Evolutionary conservation across 2,329 filamentous ascomycete species (phyloP).

Genomic region (Cytospora paraplurivora): DNA sequence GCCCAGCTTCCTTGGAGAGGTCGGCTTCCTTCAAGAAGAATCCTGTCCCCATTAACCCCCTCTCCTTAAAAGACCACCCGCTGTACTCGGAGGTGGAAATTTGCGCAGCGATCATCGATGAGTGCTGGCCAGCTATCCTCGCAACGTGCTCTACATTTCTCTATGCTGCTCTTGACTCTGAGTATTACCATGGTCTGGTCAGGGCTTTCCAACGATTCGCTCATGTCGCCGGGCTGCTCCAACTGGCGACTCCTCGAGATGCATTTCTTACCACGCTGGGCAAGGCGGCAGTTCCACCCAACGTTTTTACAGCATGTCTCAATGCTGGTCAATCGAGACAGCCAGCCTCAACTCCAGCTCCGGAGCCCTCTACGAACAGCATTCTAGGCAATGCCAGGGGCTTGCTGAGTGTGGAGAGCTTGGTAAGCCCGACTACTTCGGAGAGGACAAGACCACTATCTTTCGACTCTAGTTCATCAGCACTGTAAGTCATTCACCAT

Average conservation of each 20-base stretch:
- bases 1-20: constrained; percentile 52
- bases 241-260: constrained; percentile 83
- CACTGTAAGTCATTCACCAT: constrained; percentile 46
- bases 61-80: constrained; percentile 73
- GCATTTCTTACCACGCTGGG: constrained; percentile 92
- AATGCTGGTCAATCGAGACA: constrained; percentile 51
- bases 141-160: constrained; percentile 95
- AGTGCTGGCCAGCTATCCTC: constrained; percentile 94
- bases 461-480: constrained; percentile 54
- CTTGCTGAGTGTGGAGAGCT: constrained; percentile 71
- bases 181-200: constrained; percentile 91
- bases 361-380: constrained; percentile 54
- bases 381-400: constrained; percentile 72
- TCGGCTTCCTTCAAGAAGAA: constrained; percentile 72
- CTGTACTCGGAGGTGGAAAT: constrained; percentile 70
- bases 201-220: constrained; percentile 93
- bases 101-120: constrained; percentile 80
- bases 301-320: constrained; percentile 65
- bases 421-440: constrained; percentile 58
- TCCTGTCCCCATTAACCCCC: constrained; percentile 80
- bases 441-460: constrained; percentile 64
- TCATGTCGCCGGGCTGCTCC: constrained; percentile 87
- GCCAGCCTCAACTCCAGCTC: constrained; percentile 46
- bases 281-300: constrained; percentile 88
- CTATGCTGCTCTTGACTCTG: constrained; percentile 86